Evolutionary conservation across 2,329 filamentous ascomycete genomes (phyloP), one percentile per base, ranked within the genome.

Genomic region (Claviceps paspali): DNA sequence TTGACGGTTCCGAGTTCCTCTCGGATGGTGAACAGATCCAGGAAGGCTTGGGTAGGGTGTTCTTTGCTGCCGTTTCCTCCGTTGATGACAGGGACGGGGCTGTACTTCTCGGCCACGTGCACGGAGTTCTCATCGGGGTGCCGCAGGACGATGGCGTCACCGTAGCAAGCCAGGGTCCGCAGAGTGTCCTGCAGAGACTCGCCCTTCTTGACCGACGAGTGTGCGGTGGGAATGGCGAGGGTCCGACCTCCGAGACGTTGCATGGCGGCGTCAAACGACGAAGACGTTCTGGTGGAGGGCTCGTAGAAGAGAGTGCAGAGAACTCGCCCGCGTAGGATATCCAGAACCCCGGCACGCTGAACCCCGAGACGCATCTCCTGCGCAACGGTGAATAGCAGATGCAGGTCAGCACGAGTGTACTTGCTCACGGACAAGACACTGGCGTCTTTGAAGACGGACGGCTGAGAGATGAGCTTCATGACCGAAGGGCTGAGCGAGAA

Each of bases 221-320:
- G 76, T 5, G 78, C 73, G 3, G 88, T 92, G 29, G 85, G 69
- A 52, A 96, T 79, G 36, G 79, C 70, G 38, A 98, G 72, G 3
- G 82, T 88, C 34, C 85, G 75, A 33, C 91, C 91, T 48, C 91
- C 91, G 5, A 98, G 79, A 36, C 92, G 82, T 68, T 98, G 92
- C 91, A 98, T 98, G 29, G 91, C 91, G 39, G 88, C 83, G 54
- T 98, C 91, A 51, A 98, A 98, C 3, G 91, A 98, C 27, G 83
- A 77, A 10, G 88, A 95, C 5, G 91, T 98, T 38, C 91, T 76
- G 3, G 91, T 98, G 1, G 88, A 96, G 2, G 91, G 91, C 68
- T 98, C 91, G 60, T 87, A 98, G 72, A 98, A 98, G 65, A 98
- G 76, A 2, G 84, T 91, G 62, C 81, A 85, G 27, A 98, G 71